These are phyloP conservation scores for Trichoderma koningii DNA, from an alignment of 2,329 filamentous ascomycete genomes.

Conservation along the genomic window DNA sequence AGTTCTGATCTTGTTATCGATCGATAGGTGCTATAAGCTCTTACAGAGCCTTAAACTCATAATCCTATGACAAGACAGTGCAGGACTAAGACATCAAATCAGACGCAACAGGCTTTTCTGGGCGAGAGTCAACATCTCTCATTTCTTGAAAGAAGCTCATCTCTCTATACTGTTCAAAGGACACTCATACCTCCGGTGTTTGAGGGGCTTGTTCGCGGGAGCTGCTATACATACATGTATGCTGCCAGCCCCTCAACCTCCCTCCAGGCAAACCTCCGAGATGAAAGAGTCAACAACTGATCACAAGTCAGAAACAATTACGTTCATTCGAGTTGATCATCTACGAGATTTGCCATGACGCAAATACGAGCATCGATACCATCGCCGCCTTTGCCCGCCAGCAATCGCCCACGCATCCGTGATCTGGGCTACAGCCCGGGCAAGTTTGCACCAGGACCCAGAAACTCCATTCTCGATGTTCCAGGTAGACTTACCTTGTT, in stretches of 20 bases:
- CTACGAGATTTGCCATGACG: background rate
- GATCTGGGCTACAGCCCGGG: background rate
- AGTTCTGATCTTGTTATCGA: no score
- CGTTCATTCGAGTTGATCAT: background rate
- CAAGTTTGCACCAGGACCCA: background rate
- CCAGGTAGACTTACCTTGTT: background rate
- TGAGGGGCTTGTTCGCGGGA: no score
- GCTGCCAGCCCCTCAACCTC: no score
- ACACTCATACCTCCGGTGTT: no score
- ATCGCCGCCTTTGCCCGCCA: background rate
- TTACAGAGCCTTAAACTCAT: background rate
- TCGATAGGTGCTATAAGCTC: background rate
- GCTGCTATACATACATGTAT: no score
- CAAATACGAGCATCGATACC: background rate
- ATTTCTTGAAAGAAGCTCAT: no score
- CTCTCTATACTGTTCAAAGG: no score
- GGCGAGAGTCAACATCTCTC: no score
- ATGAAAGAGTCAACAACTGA: background rate
- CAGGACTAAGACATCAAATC: no score
- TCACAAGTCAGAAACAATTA: background rate
- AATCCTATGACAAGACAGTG: background rate
- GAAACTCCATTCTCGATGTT: conserved; percentile 4
- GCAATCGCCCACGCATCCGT: conserved; percentile 2
- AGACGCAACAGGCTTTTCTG: no score
- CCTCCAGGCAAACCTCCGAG: no score